Base-by-base conservation (phyloP, 1,284 basidiomycete species). In the Nidula niveotomentosa region DNA sequence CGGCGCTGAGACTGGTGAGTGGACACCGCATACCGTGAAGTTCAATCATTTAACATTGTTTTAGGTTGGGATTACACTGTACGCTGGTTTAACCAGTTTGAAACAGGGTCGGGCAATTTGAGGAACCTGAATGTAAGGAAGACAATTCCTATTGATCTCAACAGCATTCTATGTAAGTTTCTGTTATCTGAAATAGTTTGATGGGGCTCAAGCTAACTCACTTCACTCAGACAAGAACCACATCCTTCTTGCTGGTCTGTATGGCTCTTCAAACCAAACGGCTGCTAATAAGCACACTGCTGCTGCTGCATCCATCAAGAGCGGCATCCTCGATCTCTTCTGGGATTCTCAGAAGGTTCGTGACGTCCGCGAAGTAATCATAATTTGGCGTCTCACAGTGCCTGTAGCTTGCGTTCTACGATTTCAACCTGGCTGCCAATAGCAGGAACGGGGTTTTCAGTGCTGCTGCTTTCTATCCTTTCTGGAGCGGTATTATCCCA, bases 401-500 rank as follows among this genome's bases (percentile, higher is more conserved):
- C 56, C 48, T 23, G 12, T 53, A 91, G 76, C 77, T 93, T 33
- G 92, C 87, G 3, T 96, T 95, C 75, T 96, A 96, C 68, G 93
- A 94, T 70, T 95, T 87, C 71, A 92, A 93, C 70, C 70, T 86
- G 47, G 86, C 83, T 2, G 79, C 84, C 3, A 85, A 86, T 56
- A 66, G 79, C 8, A 84, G 88, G 53, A 87, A 84, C 57, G 67
- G 65, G 18, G 67, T 92, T 48, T 94, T 87, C 72, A 84, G 82
- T 12, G 78, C 76, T 0, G 92, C 91, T 1, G 85, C 85, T 1
- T 93, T 91, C 70, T 96, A 93, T 70, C 93, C 95, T 0, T 76
- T 90, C 49, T 96, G 95, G 95, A 88, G 81, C 53, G 89, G 86
- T 23, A 93, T 97, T 64, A 77, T 93, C 49, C 94, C 94, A 0